These are phyloP conservation scores for Talaromyces trachyspermus DNA, from an alignment of 495 filamentous ascomycete species.

Conservation along the genomic window DNA sequence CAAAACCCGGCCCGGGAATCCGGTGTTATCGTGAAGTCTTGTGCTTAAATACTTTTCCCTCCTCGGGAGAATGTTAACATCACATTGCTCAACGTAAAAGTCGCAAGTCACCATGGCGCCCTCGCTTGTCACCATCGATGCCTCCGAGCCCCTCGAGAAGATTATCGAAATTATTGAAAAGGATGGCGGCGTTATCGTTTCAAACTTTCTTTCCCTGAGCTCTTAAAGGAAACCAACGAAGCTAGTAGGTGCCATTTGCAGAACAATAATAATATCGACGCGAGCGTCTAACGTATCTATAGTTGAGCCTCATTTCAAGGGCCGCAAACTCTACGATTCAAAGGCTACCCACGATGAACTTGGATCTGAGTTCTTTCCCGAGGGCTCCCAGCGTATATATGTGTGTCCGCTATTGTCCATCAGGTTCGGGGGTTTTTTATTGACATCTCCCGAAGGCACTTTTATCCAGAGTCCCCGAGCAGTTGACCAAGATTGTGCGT, in stretches of 20 bases:
- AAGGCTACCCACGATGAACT: neutral
- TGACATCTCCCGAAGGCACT: neutral
- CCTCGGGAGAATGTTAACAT: neutral
- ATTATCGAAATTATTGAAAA: neutral
- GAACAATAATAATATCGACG: neutral
- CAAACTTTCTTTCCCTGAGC: neutral
- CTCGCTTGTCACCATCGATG: neutral
- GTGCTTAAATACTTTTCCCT: neutral
- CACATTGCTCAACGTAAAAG: neutral
- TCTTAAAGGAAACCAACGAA: neutral
- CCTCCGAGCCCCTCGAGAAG: neutral
- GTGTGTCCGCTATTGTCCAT: neutral
- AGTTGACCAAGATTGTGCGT: neutral
- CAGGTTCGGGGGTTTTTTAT: neutral
- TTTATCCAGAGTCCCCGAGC: neutral
- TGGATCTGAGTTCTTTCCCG: neutral
- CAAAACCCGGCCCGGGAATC: neutral
- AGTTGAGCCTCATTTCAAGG: conserved; percentile 1
- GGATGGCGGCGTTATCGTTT: neutral
- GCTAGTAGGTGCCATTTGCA: neutral
- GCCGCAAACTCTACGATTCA: conserved; percentile 1
- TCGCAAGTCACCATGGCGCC: neutral
- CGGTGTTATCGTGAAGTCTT: neutral
- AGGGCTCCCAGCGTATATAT: neutral
- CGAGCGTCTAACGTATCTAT: neutral